Percentiles rank a stretch among this genome's conserved stretches.
Conservation (phyloP, 2,329 filamentous ascomycete species). For the Knufia petricola region DNA sequence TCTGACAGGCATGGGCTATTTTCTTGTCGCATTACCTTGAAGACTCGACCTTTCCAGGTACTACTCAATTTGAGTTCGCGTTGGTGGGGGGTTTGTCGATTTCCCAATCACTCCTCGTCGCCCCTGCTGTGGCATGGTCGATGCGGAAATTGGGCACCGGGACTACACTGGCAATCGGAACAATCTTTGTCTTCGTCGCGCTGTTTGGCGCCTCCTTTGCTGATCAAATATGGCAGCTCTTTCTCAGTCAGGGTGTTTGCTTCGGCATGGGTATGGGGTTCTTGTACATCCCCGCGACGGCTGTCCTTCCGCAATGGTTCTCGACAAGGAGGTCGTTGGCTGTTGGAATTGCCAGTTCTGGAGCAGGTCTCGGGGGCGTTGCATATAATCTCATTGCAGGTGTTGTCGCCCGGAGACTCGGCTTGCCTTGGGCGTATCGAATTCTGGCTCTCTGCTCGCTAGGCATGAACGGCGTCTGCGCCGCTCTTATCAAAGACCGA, state of each 20-base stretch:
- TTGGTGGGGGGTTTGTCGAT: slow-evolving; percentile 26
- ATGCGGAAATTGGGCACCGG: slow-evolving; percentile 16
- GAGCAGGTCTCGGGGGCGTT: slow-evolving; percentile 51
- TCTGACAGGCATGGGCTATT: slow-evolving; percentile 30
- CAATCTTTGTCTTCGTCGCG: slow-evolving; percentile 15
- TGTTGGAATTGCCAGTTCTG: slow-evolving; percentile 50
- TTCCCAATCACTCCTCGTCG: slow-evolving; percentile 19
- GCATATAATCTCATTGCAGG: slow-evolving; percentile 50
- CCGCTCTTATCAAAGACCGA: slow-evolving; percentile 25
- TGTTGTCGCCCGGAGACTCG: slow-evolving; percentile 46
- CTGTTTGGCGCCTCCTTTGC: slow-evolving; percentile 39
- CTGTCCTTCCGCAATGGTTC: slow-evolving; percentile 55
- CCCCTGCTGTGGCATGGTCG: slow-evolving; percentile 22
- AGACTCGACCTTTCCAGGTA: slow-evolving; percentile 23
- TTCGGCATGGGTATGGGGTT: slow-evolving; percentile 57
- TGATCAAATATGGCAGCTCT: slow-evolving; percentile 49
- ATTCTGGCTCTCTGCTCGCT: slow-evolving; percentile 6
- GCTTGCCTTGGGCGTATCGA: slow-evolving; percentile 22
- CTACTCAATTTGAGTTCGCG: slow-evolving; percentile 24
- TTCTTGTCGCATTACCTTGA: slow-evolving; percentile 35
- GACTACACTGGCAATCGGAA: slow-evolving; percentile 19
- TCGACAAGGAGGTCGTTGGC: slow-evolving; percentile 47
- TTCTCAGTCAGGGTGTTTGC: slow-evolving; percentile 51
- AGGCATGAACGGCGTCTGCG: slow-evolving; percentile 12
- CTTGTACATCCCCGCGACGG: slow-evolving; percentile 48